Base-by-base conservation (phyloP, 106 monocot species). In the Alisma plantagoaquatica region DNA sequence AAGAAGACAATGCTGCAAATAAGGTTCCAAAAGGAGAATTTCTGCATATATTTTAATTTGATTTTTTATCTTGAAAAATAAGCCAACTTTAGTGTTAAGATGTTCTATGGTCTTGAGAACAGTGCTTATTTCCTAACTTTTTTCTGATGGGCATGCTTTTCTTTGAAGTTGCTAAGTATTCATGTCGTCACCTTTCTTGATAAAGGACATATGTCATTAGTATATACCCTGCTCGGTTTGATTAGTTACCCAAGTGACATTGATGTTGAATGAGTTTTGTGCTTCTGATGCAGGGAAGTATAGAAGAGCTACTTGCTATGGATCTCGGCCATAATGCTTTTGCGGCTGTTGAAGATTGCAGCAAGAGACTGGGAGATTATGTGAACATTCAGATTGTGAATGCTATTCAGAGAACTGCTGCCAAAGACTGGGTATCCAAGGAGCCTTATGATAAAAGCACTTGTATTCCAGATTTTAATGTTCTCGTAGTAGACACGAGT, bases 331-430 rank as follows among this genome's bases (percentile, higher is more conserved):
- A 29, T 52, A 58, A 70, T 73, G 44, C 70, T 16, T 49, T 86
- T 59, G 77, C 75, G 5, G 70, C 61, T 33, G 64, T 69, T 54
- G 75, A 82, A 43, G 73, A 92, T 57, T 86, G 86, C 56, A 62
- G 20, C n/a, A 82, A 25, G 44, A 66, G 23, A 27, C 63, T 92
- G 49, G 75, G 78, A 23, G 70, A 82, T 53, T 65, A 64, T 66
- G 62, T 81, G 23, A 73, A 70, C 51, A 70, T 85, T 23, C 73
- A 82, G 45, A 46, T 86, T 53, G 22, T 92, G 10, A 82, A 79
- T 70, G 82, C 86, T 22, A 73, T 92, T 43, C 91, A 79, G 46
- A 71, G 85, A 48, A 74, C 86, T 41, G 72, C 70, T 61, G 75
- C 75, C 23, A 82, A 82, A 29, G 49, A 51, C n/a, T 92, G 78